A percentile compares a stretch with the other conserved stretches of the same genome.
phyloP scores from a whole-genome alignment of 805 yeast genomes.

The Clavispora asparagi region DNA sequence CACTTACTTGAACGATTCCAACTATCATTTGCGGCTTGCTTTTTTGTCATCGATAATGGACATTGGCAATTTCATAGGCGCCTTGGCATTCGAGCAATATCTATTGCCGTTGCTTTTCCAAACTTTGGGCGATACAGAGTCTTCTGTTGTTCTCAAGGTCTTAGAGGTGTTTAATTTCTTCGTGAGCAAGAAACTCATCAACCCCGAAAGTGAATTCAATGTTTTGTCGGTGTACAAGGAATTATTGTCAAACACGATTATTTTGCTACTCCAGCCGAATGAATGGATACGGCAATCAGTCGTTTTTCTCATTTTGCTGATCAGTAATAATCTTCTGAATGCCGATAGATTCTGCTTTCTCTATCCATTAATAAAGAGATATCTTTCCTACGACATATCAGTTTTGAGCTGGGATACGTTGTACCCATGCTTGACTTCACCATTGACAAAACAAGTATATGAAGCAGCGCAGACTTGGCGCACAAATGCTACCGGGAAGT shows the following conservation, averaged over 20 bases:
- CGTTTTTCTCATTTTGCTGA: slow-evolving; percentile 53
- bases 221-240: slow-evolving; percentile 36
- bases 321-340: slow-evolving; percentile 55
- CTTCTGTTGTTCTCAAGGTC: slow-evolving; percentile 68
- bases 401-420: slow-evolving; percentile 63
- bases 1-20: slow-evolving; percentile 81
- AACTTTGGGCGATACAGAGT: slow-evolving; percentile 79
- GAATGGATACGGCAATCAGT: slow-evolving; percentile 76
- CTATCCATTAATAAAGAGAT: slow-evolving; percentile 75
- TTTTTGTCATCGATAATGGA: slow-evolving; percentile 70
- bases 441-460: slow-evolving; percentile 62
- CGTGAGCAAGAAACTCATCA: slow-evolving; percentile 27
- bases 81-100: slow-evolving; percentile 78
- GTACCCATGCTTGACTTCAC: slow-evolving; percentile 61
- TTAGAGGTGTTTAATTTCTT: slow-evolving; percentile 38
- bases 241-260: slow-evolving; percentile 32
- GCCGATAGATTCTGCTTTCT: slow-evolving; percentile 83
- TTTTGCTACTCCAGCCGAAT: slow-evolving; percentile 78
- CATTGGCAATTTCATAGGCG: slow-evolving; percentile 77
- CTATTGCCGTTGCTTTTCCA: slow-evolving; percentile 81
- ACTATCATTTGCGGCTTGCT: slow-evolving; percentile 59
- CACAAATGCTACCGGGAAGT: slow-evolving; percentile 47
- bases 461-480: slow-evolving; percentile 70
- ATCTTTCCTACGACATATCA: slow-evolving; percentile 69
- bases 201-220: slow-evolving; percentile 32